phyloP scores from a whole-genome alignment of 2,329 filamentous ascomycete genomes.

The Aspergillus sclerotialis region DNA sequence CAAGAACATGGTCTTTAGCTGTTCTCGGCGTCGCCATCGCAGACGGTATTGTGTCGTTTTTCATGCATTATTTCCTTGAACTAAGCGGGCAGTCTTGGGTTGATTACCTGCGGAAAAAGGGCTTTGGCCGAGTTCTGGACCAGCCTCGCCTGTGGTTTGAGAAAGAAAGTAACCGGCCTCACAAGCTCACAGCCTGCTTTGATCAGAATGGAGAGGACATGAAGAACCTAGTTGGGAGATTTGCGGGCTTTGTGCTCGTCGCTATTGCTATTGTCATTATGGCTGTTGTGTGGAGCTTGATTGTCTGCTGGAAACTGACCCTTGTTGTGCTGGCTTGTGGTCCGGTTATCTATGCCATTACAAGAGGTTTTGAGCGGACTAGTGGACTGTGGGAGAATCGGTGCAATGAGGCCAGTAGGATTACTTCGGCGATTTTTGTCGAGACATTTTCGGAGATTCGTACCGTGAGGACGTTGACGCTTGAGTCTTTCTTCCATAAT shows the following conservation, averaged over 20 bases:
- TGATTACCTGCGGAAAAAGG: slow-evolving; percentile 60
- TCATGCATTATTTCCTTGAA: slow-evolving; percentile 66
- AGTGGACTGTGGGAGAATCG: slow-evolving; percentile 65
- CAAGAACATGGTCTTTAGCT: slow-evolving; percentile 61
- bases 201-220: slow-evolving; percentile 83
- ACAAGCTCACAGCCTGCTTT: slow-evolving; percentile 61
- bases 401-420: slow-evolving; percentile 57
- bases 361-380: slow-evolving; percentile 57
- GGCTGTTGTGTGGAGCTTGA: slow-evolving; percentile 68
- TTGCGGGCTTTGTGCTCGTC: slow-evolving; percentile 63
- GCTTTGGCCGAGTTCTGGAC: slow-evolving; percentile 61
- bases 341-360: slow-evolving; percentile 61
- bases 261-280: slow-evolving; percentile 60
- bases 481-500: slow-evolving; percentile 63
- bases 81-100: slow-evolving; percentile 69
- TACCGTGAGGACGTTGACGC: slow-evolving; percentile 65
- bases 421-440: slow-evolving; percentile 56
- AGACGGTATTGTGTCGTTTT: slow-evolving; percentile 60
- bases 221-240: slow-evolving; percentile 71
- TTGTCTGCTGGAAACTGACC: slow-evolving; percentile 71
- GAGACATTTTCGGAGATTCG: slow-evolving; percentile 75
- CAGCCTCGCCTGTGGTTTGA: slow-evolving; percentile 80
- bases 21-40: slow-evolving; percentile 61
- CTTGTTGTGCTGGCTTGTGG: slow-evolving; percentile 64
- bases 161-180: slow-evolving; percentile 55